Evolutionary conservation across 2,329 filamentous ascomycete genomes (phyloP), one percentile per base, ranked within the genome.

Genomic region (Fusarium phyllophilum): DNA sequence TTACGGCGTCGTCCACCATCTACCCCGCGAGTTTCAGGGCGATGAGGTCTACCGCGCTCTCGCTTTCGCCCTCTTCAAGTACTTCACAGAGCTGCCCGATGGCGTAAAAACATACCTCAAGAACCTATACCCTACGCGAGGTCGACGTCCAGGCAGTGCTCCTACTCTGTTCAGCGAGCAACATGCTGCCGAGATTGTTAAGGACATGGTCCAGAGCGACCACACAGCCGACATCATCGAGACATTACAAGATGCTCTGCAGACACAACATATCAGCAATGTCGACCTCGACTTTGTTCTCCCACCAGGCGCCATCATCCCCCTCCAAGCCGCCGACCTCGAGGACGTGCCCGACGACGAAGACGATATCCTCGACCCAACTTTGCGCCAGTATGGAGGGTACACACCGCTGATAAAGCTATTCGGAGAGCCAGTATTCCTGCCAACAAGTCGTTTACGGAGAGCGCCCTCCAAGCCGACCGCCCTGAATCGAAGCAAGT

Each of bases 11-110:
- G 96, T 99, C 82, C 92, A 94, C 81, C 91, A 95, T 81, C 89
- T 99, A 48, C 95, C 96, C 46, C 92, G 95, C 80, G 96, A 98
- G 81, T 95, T 95, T 83, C 96, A 98, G 85, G 96, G 96, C 78
- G 96, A 98, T 81, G 96, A 98, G 83, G 88, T 97, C 74, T 97
- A 93, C 83, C 92, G 96, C 51, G 96, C 93, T 24, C 88, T 99
- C 63, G 96, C 96, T 54, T 97, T 98, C 82, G 95, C 94, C 64
- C 87, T 99, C 75, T 93, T 92, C 86, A 98, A 97, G 82, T 99
- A 98, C 86, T 98, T 98, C 81, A 89, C 90, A 70, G 96, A 98
- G 83, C 87, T 99, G 59, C 91, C 95, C 29, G 89, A 93, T 62
- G 86, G 89, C 42, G 92, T 95, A 79, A 97, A 94, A 85, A 87